These are phyloP conservation scores for Osmanthus fragrans DNA, from an alignment of 257 asterid species.

Conservation along the genomic window DNA sequence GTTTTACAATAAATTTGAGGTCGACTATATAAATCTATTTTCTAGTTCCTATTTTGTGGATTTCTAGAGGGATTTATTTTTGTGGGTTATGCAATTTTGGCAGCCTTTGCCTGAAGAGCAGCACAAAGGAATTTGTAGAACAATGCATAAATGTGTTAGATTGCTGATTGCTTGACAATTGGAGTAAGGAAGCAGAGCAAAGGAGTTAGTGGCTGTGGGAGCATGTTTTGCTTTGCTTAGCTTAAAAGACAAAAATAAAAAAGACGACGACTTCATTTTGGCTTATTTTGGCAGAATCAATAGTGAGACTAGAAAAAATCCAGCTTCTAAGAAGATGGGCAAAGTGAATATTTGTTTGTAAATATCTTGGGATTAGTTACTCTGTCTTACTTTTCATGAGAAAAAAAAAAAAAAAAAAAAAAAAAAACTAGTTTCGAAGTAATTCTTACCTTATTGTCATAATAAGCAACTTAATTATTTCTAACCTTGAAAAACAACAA, in stretches of 20 bases:
- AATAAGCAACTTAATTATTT: not conserved
- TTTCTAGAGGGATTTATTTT: too few species aligned
- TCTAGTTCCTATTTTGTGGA: too few species aligned
- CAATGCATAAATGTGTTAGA: constrained; percentile 67
- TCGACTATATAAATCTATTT: not conserved
- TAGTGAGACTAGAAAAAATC: not conserved
- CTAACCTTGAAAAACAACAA: not conserved
- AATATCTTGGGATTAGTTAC: not conserved
- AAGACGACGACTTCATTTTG: not conserved
- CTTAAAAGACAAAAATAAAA: too few species aligned
- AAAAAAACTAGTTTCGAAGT: not conserved
- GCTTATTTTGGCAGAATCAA: not conserved
- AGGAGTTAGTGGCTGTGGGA: constrained; percentile 68
- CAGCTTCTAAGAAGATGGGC: not conserved
- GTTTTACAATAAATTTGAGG: too few species aligned
- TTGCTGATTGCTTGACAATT: constrained; percentile 82
- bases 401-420: too few species aligned
- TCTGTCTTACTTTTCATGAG: not conserved
- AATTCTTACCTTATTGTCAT: not conserved
- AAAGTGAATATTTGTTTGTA: not conserved
- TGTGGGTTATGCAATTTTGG: not conserved
- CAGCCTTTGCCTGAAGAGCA: constrained; percentile 65
- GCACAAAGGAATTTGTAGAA: constrained; percentile 69
- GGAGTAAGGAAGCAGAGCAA: constrained; percentile 85
- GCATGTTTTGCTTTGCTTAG: not conserved